These are phyloP conservation scores for Tanozyma kutaoensis DNA, from an alignment of 805 yeast species.

Conservation along the genomic window DNA sequence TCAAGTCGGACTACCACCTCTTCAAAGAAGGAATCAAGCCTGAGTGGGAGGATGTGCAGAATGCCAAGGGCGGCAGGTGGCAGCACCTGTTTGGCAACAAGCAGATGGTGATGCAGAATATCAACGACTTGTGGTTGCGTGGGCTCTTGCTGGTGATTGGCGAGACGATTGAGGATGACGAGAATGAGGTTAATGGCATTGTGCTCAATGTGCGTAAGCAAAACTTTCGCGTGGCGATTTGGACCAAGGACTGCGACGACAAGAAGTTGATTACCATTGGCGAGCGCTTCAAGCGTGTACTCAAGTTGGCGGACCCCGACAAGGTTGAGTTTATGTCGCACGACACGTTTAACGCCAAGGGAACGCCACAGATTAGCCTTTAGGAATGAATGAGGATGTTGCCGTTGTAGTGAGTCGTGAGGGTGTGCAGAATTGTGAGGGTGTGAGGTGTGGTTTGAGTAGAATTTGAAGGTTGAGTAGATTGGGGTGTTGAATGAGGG, in stretches of 20 bases:
- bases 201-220: slow-evolving; percentile 80
- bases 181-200: slow-evolving; percentile 84
- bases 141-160: slow-evolving; percentile 85
- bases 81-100: slow-evolving; percentile 52
- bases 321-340: slow-evolving; percentile 72
- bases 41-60: slow-evolving; percentile 93
- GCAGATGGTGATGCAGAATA: slow-evolving; percentile 41
- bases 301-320: slow-evolving; percentile 62
- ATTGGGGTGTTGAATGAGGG: too few relatives aligned
- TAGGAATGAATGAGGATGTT: slow-evolving; percentile 1
- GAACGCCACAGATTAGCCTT: slow-evolving; percentile 10
- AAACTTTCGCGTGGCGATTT: slow-evolving; percentile 74
- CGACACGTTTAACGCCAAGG: slow-evolving; percentile 34
- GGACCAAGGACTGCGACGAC: slow-evolving; percentile 78
- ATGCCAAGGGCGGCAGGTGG: slow-evolving; percentile 93
- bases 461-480: too few relatives aligned
- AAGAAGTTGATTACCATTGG: slow-evolving; percentile 61
- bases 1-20: slow-evolving; percentile 87
- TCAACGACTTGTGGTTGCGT: slow-evolving; percentile 88
- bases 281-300: slow-evolving; percentile 72
- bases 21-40: slow-evolving; percentile 92
- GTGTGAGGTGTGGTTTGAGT: too few relatives aligned
- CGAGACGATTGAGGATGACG: slow-evolving; percentile 79
- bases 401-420: too few relatives aligned
- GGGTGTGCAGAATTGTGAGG: too few relatives aligned